Conservation (phyloP, 2,329 filamentous ascomycete species). For the Nakataea oryzae region DNA sequence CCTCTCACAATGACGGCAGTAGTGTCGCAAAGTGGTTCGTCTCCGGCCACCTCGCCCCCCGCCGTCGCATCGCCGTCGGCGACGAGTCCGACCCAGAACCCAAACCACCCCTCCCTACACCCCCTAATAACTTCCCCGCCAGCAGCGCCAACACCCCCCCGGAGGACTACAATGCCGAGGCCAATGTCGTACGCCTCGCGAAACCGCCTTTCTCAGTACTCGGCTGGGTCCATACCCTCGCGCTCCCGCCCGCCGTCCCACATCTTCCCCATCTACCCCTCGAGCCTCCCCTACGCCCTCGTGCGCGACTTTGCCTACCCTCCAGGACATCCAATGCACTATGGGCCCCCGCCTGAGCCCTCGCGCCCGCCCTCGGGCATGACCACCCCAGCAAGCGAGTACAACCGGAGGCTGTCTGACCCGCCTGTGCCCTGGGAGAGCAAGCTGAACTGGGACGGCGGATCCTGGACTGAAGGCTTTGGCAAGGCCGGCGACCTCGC, state of each 20-base stretch:
- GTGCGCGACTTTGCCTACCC: conserved; percentile 96
- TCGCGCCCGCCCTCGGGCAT: conserved; percentile 62
- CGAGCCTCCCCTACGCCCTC: conserved; percentile 75
- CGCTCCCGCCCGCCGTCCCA: conserved; percentile 74
- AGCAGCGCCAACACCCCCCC: conserved; percentile 19
- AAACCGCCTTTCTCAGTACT: conserved; percentile 77
- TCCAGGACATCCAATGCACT: conserved; percentile 73
- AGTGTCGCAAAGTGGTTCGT: conserved; percentile 43
- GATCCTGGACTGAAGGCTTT: conserved; percentile 41
- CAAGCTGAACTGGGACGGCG: conserved; percentile 45
- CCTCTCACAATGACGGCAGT: conserved; percentile 32
- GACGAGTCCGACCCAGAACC: conserved; percentile 26
- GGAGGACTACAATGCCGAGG: conserved; percentile 49
- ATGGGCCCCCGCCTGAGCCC: conserved; percentile 75
- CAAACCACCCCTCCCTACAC: conserved; percentile 43
- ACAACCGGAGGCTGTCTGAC: conserved; percentile 68
- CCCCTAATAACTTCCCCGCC: conserved; percentile 47
- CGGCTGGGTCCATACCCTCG: conserved; percentile 54
- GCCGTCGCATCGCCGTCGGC: conserved; percentile 25
- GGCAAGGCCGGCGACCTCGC: conserved; percentile 62
- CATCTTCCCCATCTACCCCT: conserved; percentile 73
- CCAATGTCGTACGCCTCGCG: conserved; percentile 70
- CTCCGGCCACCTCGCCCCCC: conserved; percentile 42
- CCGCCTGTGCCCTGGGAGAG: conserved; percentile 67
- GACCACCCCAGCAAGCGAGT: conserved; percentile 77